Percentiles rank a stretch among this genome's conserved stretches.
These are phyloP conservation scores for Neurospora pannonica DNA, from an alignment of 495 filamentous ascomycete species.

Conservation along the genomic window DNA sequence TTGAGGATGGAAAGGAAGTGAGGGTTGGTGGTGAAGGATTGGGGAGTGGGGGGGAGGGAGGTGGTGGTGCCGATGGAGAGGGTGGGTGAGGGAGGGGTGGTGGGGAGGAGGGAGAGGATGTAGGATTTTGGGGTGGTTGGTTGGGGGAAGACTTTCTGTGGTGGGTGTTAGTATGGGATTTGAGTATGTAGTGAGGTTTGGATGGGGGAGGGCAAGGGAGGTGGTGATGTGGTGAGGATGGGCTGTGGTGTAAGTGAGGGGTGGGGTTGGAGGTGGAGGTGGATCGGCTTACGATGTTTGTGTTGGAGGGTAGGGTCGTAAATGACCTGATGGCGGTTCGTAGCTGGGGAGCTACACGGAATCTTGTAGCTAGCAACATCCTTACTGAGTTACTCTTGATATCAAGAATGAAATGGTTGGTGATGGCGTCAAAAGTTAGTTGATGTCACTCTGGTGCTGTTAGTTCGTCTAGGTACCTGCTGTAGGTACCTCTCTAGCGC, in stretches of 20 bases:
- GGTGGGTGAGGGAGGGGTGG: constrained; percentile 53
- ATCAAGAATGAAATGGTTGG: neutral
- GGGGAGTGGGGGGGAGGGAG: constrained; percentile 63
- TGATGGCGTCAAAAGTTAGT: neutral
- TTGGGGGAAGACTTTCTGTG: constrained; percentile 63
- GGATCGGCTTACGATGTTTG: constrained; percentile 35
- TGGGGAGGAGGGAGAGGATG: constrained; percentile 68
- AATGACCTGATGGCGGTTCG: constrained; percentile 9
- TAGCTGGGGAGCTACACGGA: constrained; percentile 2
- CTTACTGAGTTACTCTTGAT: neutral
- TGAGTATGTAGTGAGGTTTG: neutral
- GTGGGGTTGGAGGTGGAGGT: neutral
- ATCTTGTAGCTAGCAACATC: constrained; percentile 11
- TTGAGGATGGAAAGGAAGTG: constrained; percentile 68
- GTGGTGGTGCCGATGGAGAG: constrained; percentile 71
- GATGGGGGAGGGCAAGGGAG: constrained; percentile 4
- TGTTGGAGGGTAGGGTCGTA: constrained; percentile 32
- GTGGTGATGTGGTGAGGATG: neutral
- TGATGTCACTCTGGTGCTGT: neutral
- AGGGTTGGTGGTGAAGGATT: constrained; percentile 67
- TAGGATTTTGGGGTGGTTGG: constrained; percentile 27
- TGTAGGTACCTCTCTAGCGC: neutral
- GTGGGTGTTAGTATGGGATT: neutral
- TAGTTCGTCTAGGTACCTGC: neutral
- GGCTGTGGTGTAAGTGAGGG: neutral